Evolutionary conservation across 768 basidiomycete genomes (phyloP), one percentile per base, ranked within the genome.

Genomic region (Rhizopogon salebrosus): DNA sequence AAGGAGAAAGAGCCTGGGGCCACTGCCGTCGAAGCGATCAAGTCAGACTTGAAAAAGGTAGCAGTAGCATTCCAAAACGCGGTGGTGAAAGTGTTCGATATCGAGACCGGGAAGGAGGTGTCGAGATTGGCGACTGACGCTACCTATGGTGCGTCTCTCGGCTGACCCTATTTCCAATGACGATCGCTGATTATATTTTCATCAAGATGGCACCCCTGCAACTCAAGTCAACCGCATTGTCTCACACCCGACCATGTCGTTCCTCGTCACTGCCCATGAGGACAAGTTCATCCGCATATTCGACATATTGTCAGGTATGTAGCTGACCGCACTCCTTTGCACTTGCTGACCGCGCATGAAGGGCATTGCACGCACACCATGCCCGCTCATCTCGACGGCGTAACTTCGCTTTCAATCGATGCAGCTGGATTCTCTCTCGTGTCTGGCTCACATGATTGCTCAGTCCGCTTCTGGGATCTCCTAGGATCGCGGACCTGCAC

Each of bases 381-480:
- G 77, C 73, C 87, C 16, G 93, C 92, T 23, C 97, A 99, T 65
- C 76, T 95, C 35, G 91, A 95, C 58, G 87, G 90, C 3, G 89
- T 98, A 34, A 97, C 95, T 16, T 93, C 92, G 23, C 72, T 98
- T 24, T 87, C 91, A 18, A 84, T 98, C 57, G 91, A 95, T 58
- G 83, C 89, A 0, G 79, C 94, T 2, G 91, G 90, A 6, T 92
- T 92, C 62, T 84, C 85, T 5, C 80, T 99, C 46, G 87, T 92
- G 4, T 92, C 95, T 1, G 89, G 87, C 37, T 89, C 90, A 52
- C 92, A 95, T 66, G 97, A 98, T 65, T 94, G 94, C 65, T 95
- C 92, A 14, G 75, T 92, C 35, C 89, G 95, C 23, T 87, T 97
- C 72, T 99, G 97, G 97, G 92, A 95, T 66, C 70, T 98, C 45